Conservation (phyloP, 345 rosid species). For the Excoecaria cochinchinensis region DNA sequence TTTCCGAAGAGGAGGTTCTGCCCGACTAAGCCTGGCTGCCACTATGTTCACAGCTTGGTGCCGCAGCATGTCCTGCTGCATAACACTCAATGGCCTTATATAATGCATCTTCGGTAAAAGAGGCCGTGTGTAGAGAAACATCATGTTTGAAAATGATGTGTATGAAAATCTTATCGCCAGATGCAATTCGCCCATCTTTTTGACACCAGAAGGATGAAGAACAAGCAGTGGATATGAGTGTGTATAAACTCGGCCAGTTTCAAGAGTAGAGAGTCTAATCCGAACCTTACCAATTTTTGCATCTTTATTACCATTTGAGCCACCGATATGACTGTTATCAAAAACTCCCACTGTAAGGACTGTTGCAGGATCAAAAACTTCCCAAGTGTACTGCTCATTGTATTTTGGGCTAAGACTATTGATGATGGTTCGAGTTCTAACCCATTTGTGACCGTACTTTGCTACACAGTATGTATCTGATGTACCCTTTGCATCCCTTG, state of each 20-base stretch:
- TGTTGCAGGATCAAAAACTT: constrained; percentile 33
- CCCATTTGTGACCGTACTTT: constrained; percentile 33
- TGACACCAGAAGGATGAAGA: constrained; percentile 31
- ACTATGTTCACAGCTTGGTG: constrained; percentile 33
- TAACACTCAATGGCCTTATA: constrained; percentile 28
- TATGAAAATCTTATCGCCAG: constrained; percentile 29
- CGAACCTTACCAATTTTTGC: constrained; percentile 31
- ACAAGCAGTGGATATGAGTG: constrained; percentile 31
- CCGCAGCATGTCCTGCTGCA: constrained; percentile 31
- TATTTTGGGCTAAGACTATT: constrained; percentile 32
- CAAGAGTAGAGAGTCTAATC: constrained; percentile 34
- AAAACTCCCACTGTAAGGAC: constrained; percentile 32
- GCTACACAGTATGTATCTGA: constrained; percentile 35
- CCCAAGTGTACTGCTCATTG: constrained; percentile 36
- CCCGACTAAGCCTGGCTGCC: constrained; percentile 32
- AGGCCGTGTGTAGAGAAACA: constrained; percentile 26
- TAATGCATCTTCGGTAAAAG: constrained; percentile 38
- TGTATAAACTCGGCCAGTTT: constrained; percentile 33
- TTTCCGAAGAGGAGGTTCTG: constrained; percentile 34
- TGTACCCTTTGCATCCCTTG: constrained; percentile 30
- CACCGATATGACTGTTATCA: constrained; percentile 25
- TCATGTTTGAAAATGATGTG: constrained; percentile 23
- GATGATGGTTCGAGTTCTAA: constrained; percentile 33
- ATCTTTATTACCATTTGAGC: constrained; percentile 23
- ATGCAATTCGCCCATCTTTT: constrained; percentile 35